phyloP scores from a whole-genome alignment of 176 grass and related monocot genomes.

The Chrysopogon serrulatus region DNA sequence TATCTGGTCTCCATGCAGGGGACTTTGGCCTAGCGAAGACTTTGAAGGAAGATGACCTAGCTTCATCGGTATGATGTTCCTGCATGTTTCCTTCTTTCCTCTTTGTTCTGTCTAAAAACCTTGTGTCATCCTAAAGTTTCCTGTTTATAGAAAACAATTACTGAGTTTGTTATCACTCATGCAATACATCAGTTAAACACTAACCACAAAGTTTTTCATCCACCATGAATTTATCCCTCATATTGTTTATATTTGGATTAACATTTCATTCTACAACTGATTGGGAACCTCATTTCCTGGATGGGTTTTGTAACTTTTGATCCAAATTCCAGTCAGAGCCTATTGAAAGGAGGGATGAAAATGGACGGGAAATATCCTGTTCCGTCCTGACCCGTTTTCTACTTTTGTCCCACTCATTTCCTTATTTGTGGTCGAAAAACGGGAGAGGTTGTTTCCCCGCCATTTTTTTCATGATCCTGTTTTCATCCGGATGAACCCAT shows the following conservation, averaged over 20 bases:
- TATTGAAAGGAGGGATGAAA: not conserved
- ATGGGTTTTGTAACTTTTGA: not conserved
- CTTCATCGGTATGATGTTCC: constrained; percentile 74
- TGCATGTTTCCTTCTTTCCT: constrained; percentile 7
- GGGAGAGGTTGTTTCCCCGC: too few relatives aligned
- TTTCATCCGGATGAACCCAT: too few relatives aligned
- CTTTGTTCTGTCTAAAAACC: not conserved
- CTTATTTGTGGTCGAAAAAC: too few relatives aligned
- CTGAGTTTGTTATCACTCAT: not conserved
- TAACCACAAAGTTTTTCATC: not conserved
- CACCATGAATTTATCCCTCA: not conserved
- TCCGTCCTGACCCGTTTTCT: too few relatives aligned
- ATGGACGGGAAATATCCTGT: too few relatives aligned
- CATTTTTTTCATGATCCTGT: too few relatives aligned
- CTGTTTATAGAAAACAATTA: not conserved
- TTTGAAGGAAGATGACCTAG: constrained; percentile 87
- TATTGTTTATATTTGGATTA: constrained; percentile 1
- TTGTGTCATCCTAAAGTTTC: not conserved
- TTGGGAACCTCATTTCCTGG: not conserved
- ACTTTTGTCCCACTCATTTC: too few relatives aligned
- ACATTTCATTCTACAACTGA: not conserved
- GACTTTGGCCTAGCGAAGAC: constrained; percentile 98
- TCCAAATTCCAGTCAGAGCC: not conserved
- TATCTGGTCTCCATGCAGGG: constrained; percentile 51
- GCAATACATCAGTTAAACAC: not conserved